Evolutionary conservation across 768 basidiomycete genomes (phyloP).

Genomic region (Pleurotus djamor): DNA sequence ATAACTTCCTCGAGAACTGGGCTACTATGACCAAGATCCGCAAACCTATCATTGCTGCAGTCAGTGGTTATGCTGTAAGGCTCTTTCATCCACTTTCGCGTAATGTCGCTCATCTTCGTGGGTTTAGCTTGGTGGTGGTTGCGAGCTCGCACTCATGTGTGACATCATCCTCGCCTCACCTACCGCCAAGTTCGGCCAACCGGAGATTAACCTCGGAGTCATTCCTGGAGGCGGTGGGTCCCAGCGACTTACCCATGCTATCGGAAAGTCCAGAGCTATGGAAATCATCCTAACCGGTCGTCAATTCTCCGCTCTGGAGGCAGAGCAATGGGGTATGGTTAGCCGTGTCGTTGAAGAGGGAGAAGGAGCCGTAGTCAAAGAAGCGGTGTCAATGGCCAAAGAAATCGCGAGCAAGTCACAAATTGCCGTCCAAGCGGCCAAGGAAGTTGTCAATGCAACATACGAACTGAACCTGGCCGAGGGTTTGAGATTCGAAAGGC

Average conservation of each 20-base stretch:
- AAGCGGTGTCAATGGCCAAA: slow-evolving; percentile 79
- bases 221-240: slow-evolving; percentile 96
- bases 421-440: slow-evolving; percentile 81
- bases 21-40: slow-evolving; percentile 63
- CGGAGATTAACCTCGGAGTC: slow-evolving; percentile 93
- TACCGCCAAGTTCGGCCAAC: slow-evolving; percentile 91
- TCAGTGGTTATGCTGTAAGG: slow-evolving; percentile 90
- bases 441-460: slow-evolving; percentile 94
- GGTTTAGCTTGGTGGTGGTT: slow-evolving; percentile 89
- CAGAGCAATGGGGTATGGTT: slow-evolving; percentile 85
- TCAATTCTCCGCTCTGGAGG: slow-evolving; percentile 76
- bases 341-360: slow-evolving; percentile 77
- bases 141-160: slow-evolving; percentile 95
- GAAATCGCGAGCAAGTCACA: slow-evolving; percentile 81
- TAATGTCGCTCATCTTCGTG: background rate
- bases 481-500: slow-evolving; percentile 83
- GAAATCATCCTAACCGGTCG: slow-evolving; percentile 91
- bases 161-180: slow-evolving; percentile 94
- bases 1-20: slow-evolving; percentile 88
- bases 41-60: slow-evolving; percentile 96
- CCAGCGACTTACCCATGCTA: slow-evolving; percentile 79
- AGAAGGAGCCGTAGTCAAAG: slow-evolving; percentile 78
- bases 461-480: slow-evolving; percentile 80
- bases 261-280: slow-evolving; percentile 95
- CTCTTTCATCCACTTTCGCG: background rate